A percentile compares a stretch with the other conserved stretches of the same genome.
phyloP scores from a whole-genome alignment of 352 stramenopile genomes.

The Globisporangium uncinulatum region DNA sequence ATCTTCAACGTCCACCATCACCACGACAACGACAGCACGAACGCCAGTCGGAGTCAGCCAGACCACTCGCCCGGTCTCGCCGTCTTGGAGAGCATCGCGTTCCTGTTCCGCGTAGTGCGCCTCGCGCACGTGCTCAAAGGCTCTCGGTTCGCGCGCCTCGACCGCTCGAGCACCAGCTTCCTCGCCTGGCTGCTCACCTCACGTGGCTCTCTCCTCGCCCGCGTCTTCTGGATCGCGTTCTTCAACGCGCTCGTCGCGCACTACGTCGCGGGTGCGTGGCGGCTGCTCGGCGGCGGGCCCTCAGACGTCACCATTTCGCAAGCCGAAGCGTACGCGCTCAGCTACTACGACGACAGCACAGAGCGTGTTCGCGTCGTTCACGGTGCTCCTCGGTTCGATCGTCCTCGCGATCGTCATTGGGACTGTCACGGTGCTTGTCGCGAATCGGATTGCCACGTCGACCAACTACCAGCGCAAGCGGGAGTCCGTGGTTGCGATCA shows the following conservation, averaged over 20 bases:
- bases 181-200: conserved; percentile 27
- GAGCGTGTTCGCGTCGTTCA: conserved; percentile 35
- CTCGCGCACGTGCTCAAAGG: not conserved
- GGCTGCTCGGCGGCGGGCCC: conserved; percentile 15
- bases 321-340: conserved; percentile 18
- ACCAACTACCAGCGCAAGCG: conserved; percentile 62
- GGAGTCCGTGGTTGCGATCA: conserved; percentile 50
- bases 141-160: conserved; percentile 2
- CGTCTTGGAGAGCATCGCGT: conserved; percentile 6
- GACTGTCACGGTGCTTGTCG: conserved; percentile 49
- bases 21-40: not conserved
- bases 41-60: conserved; percentile 3
- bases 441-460: conserved; percentile 45
- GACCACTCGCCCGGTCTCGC: not conserved
- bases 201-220: conserved; percentile 24
- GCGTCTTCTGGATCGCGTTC: conserved; percentile 27
- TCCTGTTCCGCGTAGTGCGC: conserved; percentile 20
- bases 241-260: conserved; percentile 39
- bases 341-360: conserved; percentile 35
- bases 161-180: conserved; percentile 6
- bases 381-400: conserved; percentile 42
- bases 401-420: conserved; percentile 57
- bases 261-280: conserved; percentile 48
- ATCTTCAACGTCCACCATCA: too few species aligned
- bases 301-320: not conserved